phyloP scores from a whole-genome alignment of 2,329 filamentous ascomycete genomes.

The Chalara sp. region DNA sequence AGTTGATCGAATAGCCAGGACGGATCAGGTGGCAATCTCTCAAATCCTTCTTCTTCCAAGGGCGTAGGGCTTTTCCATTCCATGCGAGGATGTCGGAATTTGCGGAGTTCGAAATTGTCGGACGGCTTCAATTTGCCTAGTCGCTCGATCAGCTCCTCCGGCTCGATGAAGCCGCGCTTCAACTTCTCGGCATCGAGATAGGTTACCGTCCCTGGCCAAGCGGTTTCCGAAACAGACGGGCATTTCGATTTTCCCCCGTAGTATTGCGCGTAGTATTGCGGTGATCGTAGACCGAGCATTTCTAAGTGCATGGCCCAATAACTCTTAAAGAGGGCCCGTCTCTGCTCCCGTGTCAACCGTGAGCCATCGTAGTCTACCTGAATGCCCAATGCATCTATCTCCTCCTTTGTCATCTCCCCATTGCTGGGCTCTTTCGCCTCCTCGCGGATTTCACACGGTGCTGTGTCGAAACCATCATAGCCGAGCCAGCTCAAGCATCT shows the following conservation, averaged over 20 bases:
- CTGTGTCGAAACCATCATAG: background rate
- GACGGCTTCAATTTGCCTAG: too few relatives aligned
- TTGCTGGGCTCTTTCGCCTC: constrained; percentile 1
- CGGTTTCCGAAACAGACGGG: constrained; percentile 5
- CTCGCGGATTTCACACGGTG: background rate
- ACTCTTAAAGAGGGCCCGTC: too few relatives aligned
- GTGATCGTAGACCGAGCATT: constrained; percentile 1
- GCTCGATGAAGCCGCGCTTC: constrained; percentile 7
- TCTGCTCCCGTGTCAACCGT: too few relatives aligned
- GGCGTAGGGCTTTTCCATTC: too few relatives aligned
- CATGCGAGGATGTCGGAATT: too few relatives aligned
- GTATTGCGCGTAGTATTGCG: too few relatives aligned
- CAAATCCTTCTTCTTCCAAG: too few relatives aligned
- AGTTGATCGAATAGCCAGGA: too few relatives aligned
- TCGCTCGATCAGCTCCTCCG: constrained; percentile 6
- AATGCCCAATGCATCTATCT: constrained; percentile 3
- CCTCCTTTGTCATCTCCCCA: constrained; percentile 1
- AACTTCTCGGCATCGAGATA: constrained; percentile 8
- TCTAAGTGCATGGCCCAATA: constrained; percentile 7
- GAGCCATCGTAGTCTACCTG: constrained; percentile 7
- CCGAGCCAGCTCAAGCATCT: too few relatives aligned
- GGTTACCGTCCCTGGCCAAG: constrained; percentile 6
- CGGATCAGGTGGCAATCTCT: too few relatives aligned
- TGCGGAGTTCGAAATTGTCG: too few relatives aligned
- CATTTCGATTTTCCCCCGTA: constrained; percentile 6